phyloP scores from a whole-genome alignment of 2,329 filamentous ascomycete genomes.

The Claviceps maximensis region DNA sequence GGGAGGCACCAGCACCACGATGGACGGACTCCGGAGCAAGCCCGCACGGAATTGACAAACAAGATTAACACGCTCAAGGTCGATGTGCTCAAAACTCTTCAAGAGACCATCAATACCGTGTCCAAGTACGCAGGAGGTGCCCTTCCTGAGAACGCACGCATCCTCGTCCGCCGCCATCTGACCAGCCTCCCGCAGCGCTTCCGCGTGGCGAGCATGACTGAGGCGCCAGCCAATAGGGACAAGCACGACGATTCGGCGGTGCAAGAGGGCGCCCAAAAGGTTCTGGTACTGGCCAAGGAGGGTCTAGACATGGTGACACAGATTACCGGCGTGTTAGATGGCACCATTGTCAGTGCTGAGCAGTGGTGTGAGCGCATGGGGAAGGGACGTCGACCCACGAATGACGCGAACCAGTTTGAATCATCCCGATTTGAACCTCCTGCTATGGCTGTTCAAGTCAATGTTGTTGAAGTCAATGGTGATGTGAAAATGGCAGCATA shows the following conservation, averaged over 20 bases:
- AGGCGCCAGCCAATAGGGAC: slow-evolving; percentile 13
- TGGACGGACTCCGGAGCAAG: slow-evolving; percentile 15
- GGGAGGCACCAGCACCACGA: neutral
- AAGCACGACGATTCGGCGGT: slow-evolving; percentile 24
- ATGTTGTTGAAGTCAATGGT: neutral
- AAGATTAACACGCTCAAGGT: slow-evolving; percentile 54
- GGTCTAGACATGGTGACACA: slow-evolving; percentile 90
- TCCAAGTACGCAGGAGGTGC: slow-evolving; percentile 86
- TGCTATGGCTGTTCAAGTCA: neutral
- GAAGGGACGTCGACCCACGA: slow-evolving; percentile 17
- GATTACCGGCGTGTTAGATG: slow-evolving; percentile 75
- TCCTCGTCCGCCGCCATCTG: slow-evolving; percentile 71
- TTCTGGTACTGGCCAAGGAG: slow-evolving; percentile 76
- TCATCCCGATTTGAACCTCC: neutral
- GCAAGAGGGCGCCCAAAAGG: slow-evolving; percentile 54
- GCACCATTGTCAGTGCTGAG: slow-evolving; percentile 82
- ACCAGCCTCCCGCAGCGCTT: slow-evolving; percentile 76
- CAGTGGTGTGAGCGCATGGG: slow-evolving; percentile 77
- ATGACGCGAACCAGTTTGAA: slow-evolving; percentile 13
- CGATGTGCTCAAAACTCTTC: slow-evolving; percentile 66
- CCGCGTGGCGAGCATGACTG: slow-evolving; percentile 50
- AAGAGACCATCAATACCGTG: slow-evolving; percentile 70
- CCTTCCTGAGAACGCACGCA: slow-evolving; percentile 74
- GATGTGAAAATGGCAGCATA: slow-evolving; percentile 15
- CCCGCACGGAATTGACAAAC: slow-evolving; percentile 35